Conservation (phyloP, 1,284 basidiomycete genomes). For the Agroathelia rolfsii region DNA sequence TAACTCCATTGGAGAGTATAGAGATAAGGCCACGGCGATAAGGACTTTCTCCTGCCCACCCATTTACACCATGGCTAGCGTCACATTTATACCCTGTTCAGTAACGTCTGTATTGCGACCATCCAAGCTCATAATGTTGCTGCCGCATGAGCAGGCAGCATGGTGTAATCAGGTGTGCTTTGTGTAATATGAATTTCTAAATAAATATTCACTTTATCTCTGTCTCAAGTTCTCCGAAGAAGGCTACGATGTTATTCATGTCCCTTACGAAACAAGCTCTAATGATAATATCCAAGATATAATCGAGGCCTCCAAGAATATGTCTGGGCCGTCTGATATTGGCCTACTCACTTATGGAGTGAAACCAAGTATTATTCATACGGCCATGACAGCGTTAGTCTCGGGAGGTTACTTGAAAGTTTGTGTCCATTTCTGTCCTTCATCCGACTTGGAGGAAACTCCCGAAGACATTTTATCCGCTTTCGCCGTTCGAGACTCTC, state of each 20-base stretch:
- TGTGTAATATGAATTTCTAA: background rate
- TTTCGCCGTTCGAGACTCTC: conserved; percentile 20
- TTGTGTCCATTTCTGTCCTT: conserved; percentile 30
- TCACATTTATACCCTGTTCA: conserved; percentile 8
- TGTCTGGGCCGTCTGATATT: conserved; percentile 19
- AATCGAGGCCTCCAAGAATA: conserved; percentile 10
- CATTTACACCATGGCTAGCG: conserved; percentile 8
- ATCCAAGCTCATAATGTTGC: conserved; percentile 19
- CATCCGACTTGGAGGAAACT: conserved; percentile 15
- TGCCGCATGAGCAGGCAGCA: conserved; percentile 17
- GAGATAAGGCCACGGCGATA: too few relatives aligned
- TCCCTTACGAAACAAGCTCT: conserved; percentile 18
- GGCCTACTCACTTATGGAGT: conserved; percentile 32
- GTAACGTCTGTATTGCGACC: conserved; percentile 20
- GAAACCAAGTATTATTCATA: too few relatives aligned
- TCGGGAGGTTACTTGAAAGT: conserved; percentile 24
- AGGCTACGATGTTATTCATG: conserved; percentile 30
- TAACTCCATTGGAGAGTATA: too few relatives aligned
- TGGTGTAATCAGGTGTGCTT: conserved; percentile 31
- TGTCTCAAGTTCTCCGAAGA: conserved; percentile 29
- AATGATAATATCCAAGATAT: conserved; percentile 14
- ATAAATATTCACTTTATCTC: background rate
- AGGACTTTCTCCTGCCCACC: too few relatives aligned
- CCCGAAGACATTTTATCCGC: too few relatives aligned
- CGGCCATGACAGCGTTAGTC: too few relatives aligned